Conservation (phyloP, 495 filamentous ascomycete genomes). For the Amorphotheca resinae region DNA sequence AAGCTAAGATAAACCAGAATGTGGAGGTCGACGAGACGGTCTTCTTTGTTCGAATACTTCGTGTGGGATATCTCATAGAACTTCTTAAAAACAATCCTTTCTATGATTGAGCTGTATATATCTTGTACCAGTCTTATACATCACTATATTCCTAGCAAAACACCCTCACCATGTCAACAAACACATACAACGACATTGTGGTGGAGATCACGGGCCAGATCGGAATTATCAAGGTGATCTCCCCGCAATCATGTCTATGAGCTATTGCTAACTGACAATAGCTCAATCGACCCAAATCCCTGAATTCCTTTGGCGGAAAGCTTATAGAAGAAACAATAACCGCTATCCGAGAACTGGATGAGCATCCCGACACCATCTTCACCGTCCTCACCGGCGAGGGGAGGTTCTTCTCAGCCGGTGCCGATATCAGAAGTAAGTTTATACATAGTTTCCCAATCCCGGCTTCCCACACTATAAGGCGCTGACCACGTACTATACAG, state of each 20-base stretch:
- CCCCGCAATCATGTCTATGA: not conserved
- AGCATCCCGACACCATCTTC: constrained; percentile 18
- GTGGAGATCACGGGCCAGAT: constrained; percentile 13
- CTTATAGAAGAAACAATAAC: constrained; percentile 16
- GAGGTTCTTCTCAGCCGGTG: constrained; percentile 20
- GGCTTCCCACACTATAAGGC: not conserved
- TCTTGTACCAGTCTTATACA: not conserved
- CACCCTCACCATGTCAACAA: not conserved
- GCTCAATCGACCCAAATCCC: constrained; percentile 19
- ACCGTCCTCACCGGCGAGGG: constrained; percentile 21
- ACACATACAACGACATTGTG: constrained; percentile 16
- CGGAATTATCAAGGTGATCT: constrained; percentile 15
- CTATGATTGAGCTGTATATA: not conserved
- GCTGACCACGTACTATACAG: not conserved
- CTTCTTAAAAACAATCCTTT: not conserved
- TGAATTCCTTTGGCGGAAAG: constrained; percentile 20
- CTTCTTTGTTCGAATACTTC: not conserved
- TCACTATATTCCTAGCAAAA: not conserved
- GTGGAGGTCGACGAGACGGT: not conserved
- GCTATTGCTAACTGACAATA: constrained; percentile 4
- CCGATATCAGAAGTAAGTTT: constrained; percentile 17
- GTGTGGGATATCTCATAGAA: not conserved
- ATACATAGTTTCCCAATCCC: not conserved
- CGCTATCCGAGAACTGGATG: constrained; percentile 16
- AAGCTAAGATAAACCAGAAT: not conserved